Conservation (phyloP, 2,329 filamentous ascomycete genomes). For the Fusarium keratoplasticum region DNA sequence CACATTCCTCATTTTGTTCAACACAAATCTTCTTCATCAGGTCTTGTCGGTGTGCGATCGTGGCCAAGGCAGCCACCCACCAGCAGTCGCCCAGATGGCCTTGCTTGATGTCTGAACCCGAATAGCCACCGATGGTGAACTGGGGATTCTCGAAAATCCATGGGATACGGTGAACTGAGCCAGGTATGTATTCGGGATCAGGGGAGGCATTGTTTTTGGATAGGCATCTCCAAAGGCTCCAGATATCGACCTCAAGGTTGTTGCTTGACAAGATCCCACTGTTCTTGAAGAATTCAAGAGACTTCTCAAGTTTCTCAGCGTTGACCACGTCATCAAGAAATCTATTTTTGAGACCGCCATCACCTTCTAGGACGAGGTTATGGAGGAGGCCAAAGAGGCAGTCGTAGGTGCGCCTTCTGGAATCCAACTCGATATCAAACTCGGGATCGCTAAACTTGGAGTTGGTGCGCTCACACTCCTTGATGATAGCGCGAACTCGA, state of each 20-base stretch:
- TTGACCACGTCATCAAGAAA: not conserved
- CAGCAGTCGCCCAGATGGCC: conserved; percentile 74
- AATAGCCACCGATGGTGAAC: conserved; percentile 55
- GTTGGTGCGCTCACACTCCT: conserved; percentile 58
- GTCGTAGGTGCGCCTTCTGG: conserved; percentile 49
- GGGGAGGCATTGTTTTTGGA: conserved; percentile 7
- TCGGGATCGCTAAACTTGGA: conserved; percentile 59
- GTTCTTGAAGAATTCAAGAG: conserved; percentile 22
- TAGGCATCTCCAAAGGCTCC: conserved; percentile 23
- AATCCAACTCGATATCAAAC: conserved; percentile 57
- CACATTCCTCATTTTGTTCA: conserved; percentile 72
- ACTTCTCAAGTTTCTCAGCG: conserved; percentile 22
- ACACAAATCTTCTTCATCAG: conserved; percentile 77
- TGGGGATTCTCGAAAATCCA: conserved; percentile 57
- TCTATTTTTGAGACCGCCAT: conserved; percentile 23
- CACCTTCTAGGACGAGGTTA: conserved; percentile 9
- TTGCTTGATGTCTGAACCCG: conserved; percentile 57
- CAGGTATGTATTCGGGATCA: conserved; percentile 37
- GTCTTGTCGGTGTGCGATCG: conserved; percentile 73
- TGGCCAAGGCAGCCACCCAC: conserved; percentile 77
- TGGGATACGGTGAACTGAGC: conserved; percentile 57
- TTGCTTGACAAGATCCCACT: conserved; percentile 26
- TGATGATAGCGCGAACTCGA: conserved; percentile 53
- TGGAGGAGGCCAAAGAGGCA: conserved; percentile 51
- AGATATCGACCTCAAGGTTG: conserved; percentile 25